Percentiles rank a stretch among this genome's conserved stretches.
Evolutionary conservation across 2,329 filamentous ascomycete species (phyloP).

Genomic region (Pseudocercospora crystallina): DNA sequence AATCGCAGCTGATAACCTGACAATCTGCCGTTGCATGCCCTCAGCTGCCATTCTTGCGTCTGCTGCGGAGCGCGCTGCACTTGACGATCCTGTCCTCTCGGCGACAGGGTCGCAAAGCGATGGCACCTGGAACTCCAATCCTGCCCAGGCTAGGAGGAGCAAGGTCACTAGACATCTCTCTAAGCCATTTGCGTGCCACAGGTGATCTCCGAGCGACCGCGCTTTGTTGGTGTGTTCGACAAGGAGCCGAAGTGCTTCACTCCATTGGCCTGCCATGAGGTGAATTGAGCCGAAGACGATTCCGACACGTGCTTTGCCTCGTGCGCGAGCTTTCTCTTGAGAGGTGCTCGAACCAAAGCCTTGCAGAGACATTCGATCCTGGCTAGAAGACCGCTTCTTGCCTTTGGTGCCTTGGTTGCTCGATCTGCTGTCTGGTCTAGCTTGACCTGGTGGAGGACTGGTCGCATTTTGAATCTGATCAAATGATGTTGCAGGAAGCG

Average conservation of each 20-base stretch:
- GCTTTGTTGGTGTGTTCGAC: constrained; percentile 75
- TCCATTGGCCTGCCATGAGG: constrained; percentile 86
- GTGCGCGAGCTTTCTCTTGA: constrained; percentile 64
- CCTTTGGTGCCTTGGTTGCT: constrained; percentile 25
- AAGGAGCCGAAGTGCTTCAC: constrained; percentile 80
- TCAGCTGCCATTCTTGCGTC: constrained; percentile 25
- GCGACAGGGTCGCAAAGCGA: constrained; percentile 33
- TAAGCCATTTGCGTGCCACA: constrained; percentile 97
- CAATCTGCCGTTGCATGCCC: constrained; percentile 36
- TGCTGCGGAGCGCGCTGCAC: constrained; percentile 26
- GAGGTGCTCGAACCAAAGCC: constrained; percentile 64
- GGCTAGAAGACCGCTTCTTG: constrained; percentile 34
- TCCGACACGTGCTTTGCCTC: constrained; percentile 74
- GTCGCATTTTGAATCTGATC: constrained; percentile 52
- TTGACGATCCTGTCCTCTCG: constrained; percentile 27
- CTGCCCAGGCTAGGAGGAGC: constrained; percentile 79
- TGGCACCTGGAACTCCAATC: constrained; percentile 74
- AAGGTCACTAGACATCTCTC: constrained; percentile 83
- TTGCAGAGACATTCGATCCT: constrained; percentile 61
- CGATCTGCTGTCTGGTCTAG: constrained; percentile 38
- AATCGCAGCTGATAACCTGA: constrained; percentile 58
- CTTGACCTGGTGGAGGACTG: constrained; percentile 36
- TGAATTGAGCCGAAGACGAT: constrained; percentile 83
- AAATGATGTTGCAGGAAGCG: constrained; percentile 54
- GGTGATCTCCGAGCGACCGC: constrained; percentile 78